These are phyloP conservation scores for Biscogniauxia marginata DNA, from an alignment of 2,329 filamentous ascomycete genomes.

Conservation along the genomic window DNA sequence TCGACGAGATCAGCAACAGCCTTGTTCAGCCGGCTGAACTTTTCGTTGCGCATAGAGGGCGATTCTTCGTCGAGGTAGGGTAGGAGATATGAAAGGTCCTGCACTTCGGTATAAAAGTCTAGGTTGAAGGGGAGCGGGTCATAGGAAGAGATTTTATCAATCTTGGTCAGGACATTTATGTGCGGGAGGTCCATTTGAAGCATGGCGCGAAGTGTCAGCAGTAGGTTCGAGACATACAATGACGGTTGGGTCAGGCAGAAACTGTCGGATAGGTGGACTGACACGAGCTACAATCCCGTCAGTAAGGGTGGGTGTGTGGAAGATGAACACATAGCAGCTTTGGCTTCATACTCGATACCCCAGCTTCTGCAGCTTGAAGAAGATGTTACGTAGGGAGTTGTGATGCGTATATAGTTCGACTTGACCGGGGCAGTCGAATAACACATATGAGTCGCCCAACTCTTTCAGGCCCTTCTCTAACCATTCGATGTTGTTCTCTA, in stretches of 20 bases:
- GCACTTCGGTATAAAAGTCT: conserved; percentile 96
- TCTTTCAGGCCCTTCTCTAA: conserved; percentile 76
- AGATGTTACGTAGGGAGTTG: conserved; percentile 85
- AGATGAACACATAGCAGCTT: not conserved
- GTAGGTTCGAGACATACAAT: conserved; percentile 89
- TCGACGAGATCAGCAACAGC: conserved; percentile 86
- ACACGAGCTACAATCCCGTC: conserved; percentile 67
- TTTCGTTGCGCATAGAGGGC: conserved; percentile 64
- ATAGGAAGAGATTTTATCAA: conserved; percentile 88
- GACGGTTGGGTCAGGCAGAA: conserved; percentile 92
- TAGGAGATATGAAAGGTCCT: conserved; percentile 82
- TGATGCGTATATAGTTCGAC: conserved; percentile 98
- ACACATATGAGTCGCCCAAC: conserved; percentile 83
- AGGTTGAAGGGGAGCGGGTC: conserved; percentile 89
- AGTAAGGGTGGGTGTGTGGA: conserved; percentile 18
- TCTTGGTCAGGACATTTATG: conserved; percentile 94
- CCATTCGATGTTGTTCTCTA: conserved; percentile 94
- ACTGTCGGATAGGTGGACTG: conserved; percentile 90
- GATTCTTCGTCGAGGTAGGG: conserved; percentile 79
- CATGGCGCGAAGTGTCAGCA: conserved; percentile 93
- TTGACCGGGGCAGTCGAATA: conserved; percentile 96
- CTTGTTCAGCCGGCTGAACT: conserved; percentile 81
- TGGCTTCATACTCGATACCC: conserved; percentile 75
- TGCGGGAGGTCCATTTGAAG: conserved; percentile 97
- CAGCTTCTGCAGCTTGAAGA: conserved; percentile 84